A percentile compares a stretch with the other conserved stretches of the same genome.
These are phyloP conservation scores for Ophiognomonia clavigignenti-juglandacearum DNA, from an alignment of 2,329 filamentous ascomycete genomes.

Conservation along the genomic window DNA sequence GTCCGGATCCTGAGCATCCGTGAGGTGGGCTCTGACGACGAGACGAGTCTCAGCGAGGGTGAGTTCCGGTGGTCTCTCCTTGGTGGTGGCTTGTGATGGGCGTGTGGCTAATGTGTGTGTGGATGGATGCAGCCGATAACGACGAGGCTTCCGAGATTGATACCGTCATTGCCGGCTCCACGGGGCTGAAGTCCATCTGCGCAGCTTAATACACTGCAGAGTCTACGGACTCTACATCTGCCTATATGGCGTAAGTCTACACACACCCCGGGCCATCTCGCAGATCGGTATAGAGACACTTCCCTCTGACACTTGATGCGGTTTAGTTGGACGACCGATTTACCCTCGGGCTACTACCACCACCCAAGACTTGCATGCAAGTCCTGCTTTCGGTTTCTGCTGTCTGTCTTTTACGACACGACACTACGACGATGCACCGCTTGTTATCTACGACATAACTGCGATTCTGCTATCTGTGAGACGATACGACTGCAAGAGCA, in stretches of 20 bases:
- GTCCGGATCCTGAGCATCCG: constrained; percentile 13
- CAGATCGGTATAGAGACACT: no score
- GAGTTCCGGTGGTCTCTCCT: neutral
- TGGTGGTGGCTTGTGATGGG: neutral
- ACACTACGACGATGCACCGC: neutral
- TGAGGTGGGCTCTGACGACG: constrained; percentile 11
- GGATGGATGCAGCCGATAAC: neutral
- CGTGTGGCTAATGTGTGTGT: neutral
- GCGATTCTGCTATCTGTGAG: constrained; percentile 4
- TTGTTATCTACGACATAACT: neutral
- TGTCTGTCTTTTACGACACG: neutral
- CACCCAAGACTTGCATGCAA: constrained; percentile 22
- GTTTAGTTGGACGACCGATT: constrained; percentile 13
- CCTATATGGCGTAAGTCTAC: constrained; percentile 5
- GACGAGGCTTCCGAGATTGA: neutral
- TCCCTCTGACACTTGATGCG: neutral
- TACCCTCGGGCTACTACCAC: constrained; percentile 25
- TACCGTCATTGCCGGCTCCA: neutral
- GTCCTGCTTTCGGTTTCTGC: constrained; percentile 20
- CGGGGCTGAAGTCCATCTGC: constrained; percentile 4
- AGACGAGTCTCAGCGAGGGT: neutral
- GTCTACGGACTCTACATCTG: neutral
- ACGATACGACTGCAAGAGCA: neutral
- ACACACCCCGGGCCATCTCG: no score
- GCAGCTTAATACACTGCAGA: neutral